Evolutionary conservation across 805 yeast species (phyloP), one percentile per base, ranked within the genome.

Genomic region (Starmera amethionina): DNA sequence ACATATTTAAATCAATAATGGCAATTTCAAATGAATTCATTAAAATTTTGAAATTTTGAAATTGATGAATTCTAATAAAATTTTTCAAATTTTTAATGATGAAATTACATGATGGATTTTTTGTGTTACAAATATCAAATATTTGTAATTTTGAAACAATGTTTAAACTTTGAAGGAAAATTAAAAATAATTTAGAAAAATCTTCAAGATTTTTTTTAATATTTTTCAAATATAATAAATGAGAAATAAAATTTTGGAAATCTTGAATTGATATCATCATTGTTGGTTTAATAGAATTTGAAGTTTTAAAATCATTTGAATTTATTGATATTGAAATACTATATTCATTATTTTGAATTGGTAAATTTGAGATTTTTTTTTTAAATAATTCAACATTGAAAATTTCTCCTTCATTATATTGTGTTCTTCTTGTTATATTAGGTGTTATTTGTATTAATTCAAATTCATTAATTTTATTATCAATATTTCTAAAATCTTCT

Each of bases 401-500:
- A 8, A n/a, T n/a, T n/a, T n/a, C n/a, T n/a, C n/a, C n/a, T n/a
- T n/a, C n/a, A n/a, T n/a, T n/a, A n/a, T n/a, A n/a, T n/a, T n/a
- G n/a, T n/a, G n/a, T n/a, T n/a, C n/a, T n/a, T n/a, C n/a, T n/a
- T n/a, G n/a, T n/a, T n/a, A n/a, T n/a, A n/a, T n/a, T n/a, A n/a
- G n/a, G n/a, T n/a, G n/a, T n/a, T n/a, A n/a, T n/a, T n/a, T 8
- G 14, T 7, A 27, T 29, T 38, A 14, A 39, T 32, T 8, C 12
- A 28, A n/a, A 25, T 40, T 33, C 50, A 16, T 5, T 55, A 50
- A 16, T 16, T 16, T 16, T 16, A 16, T 16, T 16, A 16, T 16
- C 18, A 16, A 16, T 16, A 10, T 46, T 37, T 34, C 43, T 43
- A 39, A 53, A 43, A 32, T 49, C 55, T 8, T 35, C 38, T 27